phyloP scores from a whole-genome alignment of 2,329 filamentous ascomycete species.

The Curvularia spicifera region DNA sequence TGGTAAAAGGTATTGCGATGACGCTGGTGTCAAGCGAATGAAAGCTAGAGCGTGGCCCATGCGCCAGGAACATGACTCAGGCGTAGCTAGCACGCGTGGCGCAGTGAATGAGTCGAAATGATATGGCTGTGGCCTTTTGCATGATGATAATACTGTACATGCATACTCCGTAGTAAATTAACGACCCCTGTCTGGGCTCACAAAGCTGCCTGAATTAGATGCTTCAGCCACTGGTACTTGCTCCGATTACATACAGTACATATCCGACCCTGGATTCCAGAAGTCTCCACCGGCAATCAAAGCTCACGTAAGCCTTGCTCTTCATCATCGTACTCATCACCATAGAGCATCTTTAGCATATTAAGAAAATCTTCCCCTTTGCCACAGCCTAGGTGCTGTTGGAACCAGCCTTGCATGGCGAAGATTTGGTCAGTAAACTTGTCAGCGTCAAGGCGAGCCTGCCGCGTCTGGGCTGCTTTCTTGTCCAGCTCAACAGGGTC shows the following conservation, averaged over 20 bases:
- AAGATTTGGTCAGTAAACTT: slow-evolving; percentile 55
- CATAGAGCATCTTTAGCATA: slow-evolving; percentile 58
- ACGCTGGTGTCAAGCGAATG: slow-evolving; percentile 39
- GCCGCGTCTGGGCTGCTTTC: slow-evolving; percentile 44
- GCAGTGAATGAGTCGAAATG: slow-evolving; percentile 38
- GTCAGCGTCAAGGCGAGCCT: slow-evolving; percentile 42
- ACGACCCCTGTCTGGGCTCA: neutral
- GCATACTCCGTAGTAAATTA: neutral
- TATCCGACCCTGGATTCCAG: neutral
- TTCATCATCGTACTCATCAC: slow-evolving; percentile 61
- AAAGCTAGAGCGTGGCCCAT: slow-evolving; percentile 18
- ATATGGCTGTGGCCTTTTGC: neutral
- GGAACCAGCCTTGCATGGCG: slow-evolving; percentile 55
- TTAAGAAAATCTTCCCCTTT: slow-evolving; percentile 54
- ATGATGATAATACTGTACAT: neutral
- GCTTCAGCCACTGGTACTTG: neutral
- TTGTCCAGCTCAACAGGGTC: slow-evolving; percentile 55
- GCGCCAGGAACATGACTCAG: slow-evolving; percentile 19
- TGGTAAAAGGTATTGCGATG: slow-evolving; percentile 32
- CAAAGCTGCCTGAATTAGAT: neutral
- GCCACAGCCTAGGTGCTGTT: slow-evolving; percentile 46
- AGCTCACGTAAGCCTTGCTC: slow-evolving; percentile 57
- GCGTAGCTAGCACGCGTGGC: slow-evolving; percentile 19
- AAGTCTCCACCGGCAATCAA: neutral
- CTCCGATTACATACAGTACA: neutral